Percentiles rank a stretch among this genome's conserved stretches.
Evolutionary conservation across 202 grass and related monocot species (phyloP).

Genomic region (Saccharum hybrid): DNA sequence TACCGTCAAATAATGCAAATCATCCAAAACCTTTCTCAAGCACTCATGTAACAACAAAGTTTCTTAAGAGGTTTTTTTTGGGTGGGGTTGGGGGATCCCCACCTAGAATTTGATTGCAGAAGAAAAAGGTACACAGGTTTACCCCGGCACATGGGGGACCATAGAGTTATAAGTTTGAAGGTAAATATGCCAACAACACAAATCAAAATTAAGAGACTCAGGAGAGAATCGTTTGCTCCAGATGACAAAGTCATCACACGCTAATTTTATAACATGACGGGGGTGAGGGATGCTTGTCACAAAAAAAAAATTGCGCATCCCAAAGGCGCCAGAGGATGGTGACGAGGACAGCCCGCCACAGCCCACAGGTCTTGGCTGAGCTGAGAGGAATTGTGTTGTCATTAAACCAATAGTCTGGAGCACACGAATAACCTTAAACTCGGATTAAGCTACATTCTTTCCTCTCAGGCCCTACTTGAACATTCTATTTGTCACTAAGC

Average conservation of each 20-base stretch:
- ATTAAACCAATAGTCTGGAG: constrained; percentile 10
- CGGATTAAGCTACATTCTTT: neutral
- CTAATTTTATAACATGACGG: neutral
- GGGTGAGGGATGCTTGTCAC: neutral
- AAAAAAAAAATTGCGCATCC: neutral
- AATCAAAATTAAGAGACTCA: neutral
- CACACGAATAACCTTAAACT: neutral
- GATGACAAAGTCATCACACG: neutral
- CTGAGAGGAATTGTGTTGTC: neutral
- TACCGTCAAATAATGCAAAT: neutral
- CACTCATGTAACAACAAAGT: constrained; percentile 10
- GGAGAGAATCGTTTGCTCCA: neutral
- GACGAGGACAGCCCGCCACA: neutral
- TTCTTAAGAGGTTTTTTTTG: neutral
- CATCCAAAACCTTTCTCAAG: constrained; percentile 1
- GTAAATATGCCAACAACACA: neutral
- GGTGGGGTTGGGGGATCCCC: neutral
- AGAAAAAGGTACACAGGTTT: neutral
- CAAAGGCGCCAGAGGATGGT: neutral
- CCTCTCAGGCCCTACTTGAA: neutral
- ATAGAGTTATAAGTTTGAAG: neutral
- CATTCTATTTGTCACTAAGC: neutral
- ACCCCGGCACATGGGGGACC: neutral
- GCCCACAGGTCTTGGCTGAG: neutral
- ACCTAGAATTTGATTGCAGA: neutral